A percentile compares a stretch with the other conserved stretches of the same genome.
These are phyloP conservation scores for Ustilago lituana DNA, from an alignment of 1,284 basidiomycete species.

Conservation along the genomic window DNA sequence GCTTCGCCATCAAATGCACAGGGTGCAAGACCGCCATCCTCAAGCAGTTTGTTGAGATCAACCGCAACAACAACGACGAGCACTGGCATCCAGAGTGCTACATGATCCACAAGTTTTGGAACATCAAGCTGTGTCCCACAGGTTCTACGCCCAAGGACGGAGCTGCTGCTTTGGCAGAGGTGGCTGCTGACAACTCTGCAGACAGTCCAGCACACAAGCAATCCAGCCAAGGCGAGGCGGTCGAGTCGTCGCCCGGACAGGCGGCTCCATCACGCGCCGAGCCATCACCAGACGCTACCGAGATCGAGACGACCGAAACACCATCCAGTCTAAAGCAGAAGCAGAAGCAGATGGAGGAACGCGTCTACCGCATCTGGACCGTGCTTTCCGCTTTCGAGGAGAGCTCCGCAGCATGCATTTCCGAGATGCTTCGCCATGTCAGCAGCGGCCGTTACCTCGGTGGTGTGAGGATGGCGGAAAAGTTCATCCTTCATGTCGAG, in stretches of 20 bases:
- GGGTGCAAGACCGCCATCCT: constrained; percentile 98
- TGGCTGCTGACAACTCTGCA: constrained; percentile 7
- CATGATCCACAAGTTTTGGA: constrained; percentile 99
- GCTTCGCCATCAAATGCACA: constrained; percentile 97
- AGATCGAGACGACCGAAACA: constrained; percentile 80
- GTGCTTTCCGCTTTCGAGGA: constrained; percentile 98
- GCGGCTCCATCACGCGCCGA: constrained; percentile 36
- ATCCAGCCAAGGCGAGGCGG: constrained; percentile 19
- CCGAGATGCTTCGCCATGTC: constrained; percentile 94
- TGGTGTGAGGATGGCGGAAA: constrained; percentile 96
- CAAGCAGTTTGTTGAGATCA: constrained; percentile 99
- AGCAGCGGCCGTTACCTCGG: constrained; percentile 95
- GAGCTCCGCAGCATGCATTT: constrained; percentile 98
- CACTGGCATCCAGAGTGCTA: constrained; percentile 99
- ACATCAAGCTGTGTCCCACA: constrained; percentile 80
- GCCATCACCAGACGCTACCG: constrained; percentile 53
- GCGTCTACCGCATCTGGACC: constrained; percentile 99
- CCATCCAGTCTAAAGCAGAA: constrained; percentile 86
- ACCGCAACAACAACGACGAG: constrained; percentile 95
- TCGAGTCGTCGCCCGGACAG: constrained; percentile 34
- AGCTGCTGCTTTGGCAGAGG: constrained; percentile 20
- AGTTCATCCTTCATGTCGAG: constrained; percentile 98
- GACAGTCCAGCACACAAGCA: constrained; percentile 17
- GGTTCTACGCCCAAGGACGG: constrained; percentile 58
- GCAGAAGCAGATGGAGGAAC: constrained; percentile 93